Evolutionary conservation across 352 stramenopile genomes (phyloP), one percentile per base, ranked within the genome.

Genomic region (Globisporangium mamillatum): DNA sequence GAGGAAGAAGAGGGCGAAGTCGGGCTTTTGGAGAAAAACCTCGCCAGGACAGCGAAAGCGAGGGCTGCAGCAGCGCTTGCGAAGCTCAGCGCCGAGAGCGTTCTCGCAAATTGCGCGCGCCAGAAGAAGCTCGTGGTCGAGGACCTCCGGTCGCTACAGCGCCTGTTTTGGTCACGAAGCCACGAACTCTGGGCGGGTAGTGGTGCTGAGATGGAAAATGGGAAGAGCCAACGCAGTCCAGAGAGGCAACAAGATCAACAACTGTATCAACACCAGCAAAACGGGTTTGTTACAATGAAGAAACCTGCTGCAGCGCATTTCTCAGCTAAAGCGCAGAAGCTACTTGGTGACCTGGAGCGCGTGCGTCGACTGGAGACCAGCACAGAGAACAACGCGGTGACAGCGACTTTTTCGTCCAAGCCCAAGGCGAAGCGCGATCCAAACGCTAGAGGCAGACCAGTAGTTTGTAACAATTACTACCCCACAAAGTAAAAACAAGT

Each of bases 41-140:
- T 34, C 9, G 44, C 18, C 41, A 58, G 18, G 25, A 20, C 20
- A 34, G 10, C 22, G 8, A 67, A 3, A 7, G 14, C 36, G 16
- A 41, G 24, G 14, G 9, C 3, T 27, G 4, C 20, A 29, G 22
- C 8, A n/a, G 16, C 18, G 9, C 29, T 22, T 7, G 24, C 25
- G 0, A 62, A 44, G 38, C 8, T 63, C 38, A 71, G 36, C 22
- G 18, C 71, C 14, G 71, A 84, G 25, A 69, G 59, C 20, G 53
- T 82, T 8, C 52, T 84, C 41, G 69, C 64, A 8, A 81, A 75
- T 64, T 82, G 65, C 25, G 71, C 66, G 14, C 64, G 63, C n/a
- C 76, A 83, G 62, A 78, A 77, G 48, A 57, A 58, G 14, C 67
- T 61, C 59, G 44, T 83, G 5, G 62, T 69, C 5, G 74, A 82